Base-by-base conservation (phyloP, 208 protist species). In the Trypanosoma platydactyli region DNA sequence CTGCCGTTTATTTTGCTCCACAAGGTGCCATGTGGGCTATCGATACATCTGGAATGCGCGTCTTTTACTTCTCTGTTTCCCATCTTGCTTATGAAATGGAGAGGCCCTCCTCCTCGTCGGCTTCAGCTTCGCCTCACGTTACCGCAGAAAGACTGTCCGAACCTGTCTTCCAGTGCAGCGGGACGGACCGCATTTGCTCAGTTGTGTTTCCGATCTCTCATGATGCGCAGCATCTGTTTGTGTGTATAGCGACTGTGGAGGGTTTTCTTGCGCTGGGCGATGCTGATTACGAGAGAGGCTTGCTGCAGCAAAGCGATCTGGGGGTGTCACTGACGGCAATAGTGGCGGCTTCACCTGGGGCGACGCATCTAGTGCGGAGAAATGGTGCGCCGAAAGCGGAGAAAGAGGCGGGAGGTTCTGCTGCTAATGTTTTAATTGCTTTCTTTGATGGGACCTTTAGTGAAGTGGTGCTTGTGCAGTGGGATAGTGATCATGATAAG, bases 391-490 rank as follows among this genome's bases (percentile, higher is more conserved):
- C 25, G 29, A 41, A 16, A 9, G 20, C 41, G 30, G 30, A 52
- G 4, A 16, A 22, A 41, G 51, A 40, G n/a, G 35, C 2, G n/a
- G 38, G 4, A 16, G 40, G 41, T 16, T 30, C 30, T 29, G 52
- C 25, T 49, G 57, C n/a, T 49, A 46, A 53, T 7, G 56, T 76
- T 12, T 60, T 76, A 38, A 51, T 70, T 24, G 56, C 64, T 35
- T 68, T 27, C 38, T 70, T 76, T 69, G 70, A 76, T 30, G 70
- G 62, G 27, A 56, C 50, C 20, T 76, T 67, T 61, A 76, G 62
- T 27, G 70, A 76, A 44, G 63, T 76, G 35, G 5, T 58, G 33
- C 55, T 70, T 64, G 40, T 76, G 41, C 48, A 56, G 15, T 76
- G 62, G 51, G 58, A 27, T 2, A 24, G 27, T 16, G 54, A 49